Base-by-base conservation (phyloP, 148 eudicot species). In the Chenopodium album region DNA sequence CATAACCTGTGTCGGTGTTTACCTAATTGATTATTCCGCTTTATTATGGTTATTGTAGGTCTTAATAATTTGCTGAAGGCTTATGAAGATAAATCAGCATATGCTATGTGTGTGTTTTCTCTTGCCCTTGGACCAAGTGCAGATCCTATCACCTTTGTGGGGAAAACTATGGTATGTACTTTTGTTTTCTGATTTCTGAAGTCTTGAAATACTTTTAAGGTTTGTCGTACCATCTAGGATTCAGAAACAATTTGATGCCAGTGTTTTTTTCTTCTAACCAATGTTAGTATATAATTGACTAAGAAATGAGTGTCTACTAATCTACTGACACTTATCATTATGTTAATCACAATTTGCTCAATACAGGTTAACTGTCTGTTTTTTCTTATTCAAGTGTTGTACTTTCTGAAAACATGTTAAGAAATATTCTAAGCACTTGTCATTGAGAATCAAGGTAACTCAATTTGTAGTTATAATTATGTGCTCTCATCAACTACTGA, bases 11-110 rank as follows among this genome's bases (percentile, higher is more conserved):
- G 77, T 66, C 29, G 22, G 56, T 56, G 13, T 19, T 81, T 71
- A 32, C 23, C 23, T 0, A 9, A 41, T 5, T 77, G 28, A 65
- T 65, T 22, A 78, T 20, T 59, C 76, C 76, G 13, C 9, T 64
- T 63, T 32, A 5, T 47, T 11, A 67, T 65, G 14, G 46, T 73
- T 78, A 64, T 77, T 76, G 56, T 71, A 95, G 98, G 98, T 82
- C 89, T 95, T 47, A 93, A 95, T 82, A 95, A 95, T 84, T 75
- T 95, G 80, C 81, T 95, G 85, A 85, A 73, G 94, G 96, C 97
- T 69, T 95, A 93, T 82, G 96, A 92, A 71, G 98, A 95, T 85
- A 95, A 93, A 89, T 95, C 98, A 32, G 98, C 98, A 31, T 95
- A 87, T 89, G 94, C 98, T 41, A 64, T 95, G 77, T 95, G 98